Evolutionary conservation across 345 rosid species (phyloP).

Genomic region (Orychophragmus violaceus): DNA sequence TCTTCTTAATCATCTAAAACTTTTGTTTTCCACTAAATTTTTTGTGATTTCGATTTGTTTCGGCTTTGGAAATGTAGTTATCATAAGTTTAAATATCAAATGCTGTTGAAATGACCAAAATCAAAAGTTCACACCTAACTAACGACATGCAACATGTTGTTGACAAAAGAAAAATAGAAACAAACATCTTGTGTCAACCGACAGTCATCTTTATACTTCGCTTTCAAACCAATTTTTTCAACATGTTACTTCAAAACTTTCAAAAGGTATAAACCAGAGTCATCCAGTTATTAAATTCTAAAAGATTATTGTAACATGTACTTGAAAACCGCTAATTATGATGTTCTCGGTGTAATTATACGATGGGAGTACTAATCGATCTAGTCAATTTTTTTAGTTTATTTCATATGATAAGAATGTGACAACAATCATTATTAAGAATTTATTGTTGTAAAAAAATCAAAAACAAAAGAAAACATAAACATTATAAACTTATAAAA

Average conservation of each 20-base stretch:
- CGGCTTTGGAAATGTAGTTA: too few relatives aligned
- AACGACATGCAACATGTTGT: background rate
- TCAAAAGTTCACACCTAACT: conserved; percentile 10
- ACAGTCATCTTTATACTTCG: background rate
- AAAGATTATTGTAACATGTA: background rate
- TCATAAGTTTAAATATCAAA: background rate
- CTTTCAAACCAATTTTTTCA: background rate
- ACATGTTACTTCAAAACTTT: background rate
- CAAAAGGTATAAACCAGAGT: background rate
- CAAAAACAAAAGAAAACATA: background rate
- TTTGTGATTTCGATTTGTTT: too few relatives aligned
- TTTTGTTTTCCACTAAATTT: too few relatives aligned
- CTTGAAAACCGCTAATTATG: background rate
- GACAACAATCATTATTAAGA: background rate
- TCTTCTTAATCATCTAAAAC: too few relatives aligned
- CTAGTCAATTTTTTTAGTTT: background rate
- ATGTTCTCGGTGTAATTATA: too few relatives aligned
- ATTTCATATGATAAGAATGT: conserved; percentile 7
- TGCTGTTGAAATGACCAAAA: background rate
- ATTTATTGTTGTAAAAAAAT: conserved; percentile 6
- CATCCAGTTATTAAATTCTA: background rate
- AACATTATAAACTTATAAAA: background rate
- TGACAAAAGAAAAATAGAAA: background rate
- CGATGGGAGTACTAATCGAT: background rate
- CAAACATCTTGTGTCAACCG: background rate